A percentile compares a stretch with the other conserved stretches of the same genome.
phyloP scores from a whole-genome alignment of 2,329 filamentous ascomycete genomes.

The Berkeleyomyces rouxiae region DNA sequence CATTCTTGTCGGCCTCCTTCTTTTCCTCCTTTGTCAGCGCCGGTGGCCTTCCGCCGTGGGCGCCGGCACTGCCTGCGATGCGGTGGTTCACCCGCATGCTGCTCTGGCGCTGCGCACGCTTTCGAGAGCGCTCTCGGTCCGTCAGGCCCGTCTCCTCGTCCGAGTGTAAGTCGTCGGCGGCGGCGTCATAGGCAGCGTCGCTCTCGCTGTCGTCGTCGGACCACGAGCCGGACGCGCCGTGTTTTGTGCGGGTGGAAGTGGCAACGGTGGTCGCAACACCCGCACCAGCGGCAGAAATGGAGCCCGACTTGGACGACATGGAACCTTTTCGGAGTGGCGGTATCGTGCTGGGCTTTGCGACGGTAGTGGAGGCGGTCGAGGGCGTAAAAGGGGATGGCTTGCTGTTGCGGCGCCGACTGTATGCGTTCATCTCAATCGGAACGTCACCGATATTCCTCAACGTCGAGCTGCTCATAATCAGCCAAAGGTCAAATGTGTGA shows the following conservation, averaged over 20 bases:
- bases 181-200: constrained; percentile 35
- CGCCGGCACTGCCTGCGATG: constrained; percentile 27
- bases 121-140: constrained; percentile 50
- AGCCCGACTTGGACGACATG: not conserved
- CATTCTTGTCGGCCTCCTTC: constrained; percentile 56
- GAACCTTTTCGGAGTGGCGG: not conserved
- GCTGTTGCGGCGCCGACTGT: constrained; percentile 17
- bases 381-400: not conserved
- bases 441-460: constrained; percentile 5
- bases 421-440: constrained; percentile 12
- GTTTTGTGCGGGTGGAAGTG: not conserved
- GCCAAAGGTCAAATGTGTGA: not conserved
- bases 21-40: constrained; percentile 54
- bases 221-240: constrained; percentile 8
- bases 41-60: constrained; percentile 16
- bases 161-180: constrained; percentile 59
- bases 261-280: not conserved
- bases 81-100: constrained; percentile 55
- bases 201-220: constrained; percentile 20
- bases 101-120: constrained; percentile 47
- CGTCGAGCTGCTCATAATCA: constrained; percentile 9
- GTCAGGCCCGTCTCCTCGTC: constrained; percentile 86
- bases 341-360: not conserved
- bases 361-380: not conserved
- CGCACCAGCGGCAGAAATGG: not conserved